Percentiles rank a stretch among this genome's conserved stretches.
phyloP scores from a whole-genome alignment of 2,329 filamentous ascomycete species.

The Fusarium sp. region DNA sequence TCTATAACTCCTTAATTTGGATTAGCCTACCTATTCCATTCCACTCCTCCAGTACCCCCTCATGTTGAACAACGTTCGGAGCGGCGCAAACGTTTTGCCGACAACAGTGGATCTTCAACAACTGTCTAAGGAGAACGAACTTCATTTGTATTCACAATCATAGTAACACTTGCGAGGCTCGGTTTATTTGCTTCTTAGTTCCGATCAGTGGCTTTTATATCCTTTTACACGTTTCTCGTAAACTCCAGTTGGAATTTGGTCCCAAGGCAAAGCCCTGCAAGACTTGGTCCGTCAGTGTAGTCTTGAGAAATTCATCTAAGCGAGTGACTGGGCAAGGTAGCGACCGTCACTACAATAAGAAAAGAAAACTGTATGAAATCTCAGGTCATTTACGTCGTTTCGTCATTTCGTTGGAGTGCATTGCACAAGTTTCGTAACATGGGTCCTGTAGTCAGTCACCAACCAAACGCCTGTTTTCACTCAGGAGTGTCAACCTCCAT shows the following conservation, averaged over 20 bases:
- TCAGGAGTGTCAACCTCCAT: slow-evolving; percentile 48
- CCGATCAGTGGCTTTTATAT: slow-evolving; percentile 23
- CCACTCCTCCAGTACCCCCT: slow-evolving; percentile 35
- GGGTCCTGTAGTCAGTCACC: slow-evolving; percentile 31
- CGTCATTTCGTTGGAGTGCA: slow-evolving; percentile 42
- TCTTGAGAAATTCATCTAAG: slow-evolving; percentile 37
- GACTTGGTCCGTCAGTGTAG: slow-evolving; percentile 19
- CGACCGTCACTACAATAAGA: slow-evolving; percentile 40
- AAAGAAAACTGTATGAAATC: slow-evolving; percentile 40
- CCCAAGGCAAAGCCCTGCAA: slow-evolving; percentile 28
- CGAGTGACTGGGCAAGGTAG: slow-evolving; percentile 42
- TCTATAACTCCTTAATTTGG: slow-evolving; percentile 43
- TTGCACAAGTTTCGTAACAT: slow-evolving; percentile 40
- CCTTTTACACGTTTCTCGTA: slow-evolving; percentile 21
- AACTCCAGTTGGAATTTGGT: slow-evolving; percentile 20
- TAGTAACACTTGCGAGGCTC: not conserved
- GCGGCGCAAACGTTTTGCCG: slow-evolving; percentile 38
- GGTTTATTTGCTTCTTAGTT: slow-evolving; percentile 15
- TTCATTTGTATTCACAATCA: not conserved
- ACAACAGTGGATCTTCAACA: not conserved
- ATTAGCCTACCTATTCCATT: slow-evolving; percentile 39
- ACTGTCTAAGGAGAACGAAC: not conserved
- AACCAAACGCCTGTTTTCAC: slow-evolving; percentile 24
- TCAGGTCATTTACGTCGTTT: slow-evolving; percentile 49
- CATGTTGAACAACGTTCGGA: slow-evolving; percentile 17